These are phyloP conservation scores for Nakazawaea wickerhamii DNA, from an alignment of 805 yeast genomes.

Conservation along the genomic window DNA sequence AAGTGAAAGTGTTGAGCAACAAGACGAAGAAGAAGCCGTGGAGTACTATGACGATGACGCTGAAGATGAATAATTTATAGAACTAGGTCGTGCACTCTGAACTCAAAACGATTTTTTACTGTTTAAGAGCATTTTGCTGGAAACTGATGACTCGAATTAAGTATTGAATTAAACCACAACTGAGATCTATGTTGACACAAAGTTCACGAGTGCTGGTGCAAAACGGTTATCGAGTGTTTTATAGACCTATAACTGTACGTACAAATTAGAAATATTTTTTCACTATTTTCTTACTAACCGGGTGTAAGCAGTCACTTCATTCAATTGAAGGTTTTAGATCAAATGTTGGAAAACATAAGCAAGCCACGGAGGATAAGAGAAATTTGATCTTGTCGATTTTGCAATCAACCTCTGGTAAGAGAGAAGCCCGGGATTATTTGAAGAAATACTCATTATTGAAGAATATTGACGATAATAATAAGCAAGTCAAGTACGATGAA, in stretches of 20 bases:
- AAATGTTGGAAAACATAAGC: slow-evolving; percentile 21
- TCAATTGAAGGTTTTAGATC: slow-evolving; percentile 20
- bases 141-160: no score
- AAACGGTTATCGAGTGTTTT: neutral
- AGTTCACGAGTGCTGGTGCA: neutral
- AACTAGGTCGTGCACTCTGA: neutral
- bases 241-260: slow-evolving; percentile 8
- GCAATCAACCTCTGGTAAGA: slow-evolving; percentile 85
- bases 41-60: slow-evolving; percentile 2
- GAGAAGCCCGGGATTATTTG: slow-evolving; percentile 83
- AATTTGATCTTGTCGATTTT: slow-evolving; percentile 79
- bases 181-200: neutral
- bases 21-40: neutral
- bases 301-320: slow-evolving; percentile 1
- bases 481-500: slow-evolving; percentile 26
- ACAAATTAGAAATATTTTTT: neutral
- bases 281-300: neutral
- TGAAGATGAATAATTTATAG: slow-evolving; percentile 7
- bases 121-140: neutral
- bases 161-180: no score
- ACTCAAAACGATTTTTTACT: neutral
- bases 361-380: slow-evolving; percentile 43
- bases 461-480: slow-evolving; percentile 21
- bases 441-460: slow-evolving; percentile 55
- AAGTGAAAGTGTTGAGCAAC: slow-evolving; percentile 1